Evolutionary conservation across 1,139 yeast species (phyloP), one percentile per base, ranked within the genome.

Genomic region (Pichia sp.): DNA sequence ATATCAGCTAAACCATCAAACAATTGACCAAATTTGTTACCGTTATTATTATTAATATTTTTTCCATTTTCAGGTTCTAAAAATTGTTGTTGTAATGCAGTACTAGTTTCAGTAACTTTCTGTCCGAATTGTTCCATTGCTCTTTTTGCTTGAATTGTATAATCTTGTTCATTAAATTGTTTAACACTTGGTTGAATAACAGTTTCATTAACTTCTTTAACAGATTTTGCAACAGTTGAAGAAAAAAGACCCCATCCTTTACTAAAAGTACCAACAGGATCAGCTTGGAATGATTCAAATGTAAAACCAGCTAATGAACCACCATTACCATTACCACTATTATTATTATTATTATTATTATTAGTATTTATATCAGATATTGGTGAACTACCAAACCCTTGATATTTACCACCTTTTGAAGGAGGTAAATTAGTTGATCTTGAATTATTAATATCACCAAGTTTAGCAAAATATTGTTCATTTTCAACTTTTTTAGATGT

Each of bases 61-160:
- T 28, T 59, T 39, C 40, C 34, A 9, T 31, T 65, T 25, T 55
- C 57, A 7, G 37, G 31, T 7, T 48, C 49, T 5, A 30, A 43
- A 4, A 68, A 56, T 49, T 66, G 66, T 25, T 72, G 57, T 76
- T 79, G 67, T 83, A 81, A 9, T 85, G 80, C 83, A 55, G 75
- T 77, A 37, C 95, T 88, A 1, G 97, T 88, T 60, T 88, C 95
- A 63, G 86, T 95, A 74, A 90, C 86, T 63, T 81, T 87, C 65
- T 86, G 95, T 43, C 97, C 97, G 71, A 90, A 92, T 70, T 92
- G 97, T 52, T 89, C 84, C 79, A 94, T 86, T 31, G 97, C 98
- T 60, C 87, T 78, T 56, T 78, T 81, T 8, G 97, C 92, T 62
- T 89, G 96, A 49, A 68, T 71, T 34, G 92, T 79, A 42, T 87